Conservation (phyloP, 257 asterid genomes). For the Asclepias syriaca region DNA sequence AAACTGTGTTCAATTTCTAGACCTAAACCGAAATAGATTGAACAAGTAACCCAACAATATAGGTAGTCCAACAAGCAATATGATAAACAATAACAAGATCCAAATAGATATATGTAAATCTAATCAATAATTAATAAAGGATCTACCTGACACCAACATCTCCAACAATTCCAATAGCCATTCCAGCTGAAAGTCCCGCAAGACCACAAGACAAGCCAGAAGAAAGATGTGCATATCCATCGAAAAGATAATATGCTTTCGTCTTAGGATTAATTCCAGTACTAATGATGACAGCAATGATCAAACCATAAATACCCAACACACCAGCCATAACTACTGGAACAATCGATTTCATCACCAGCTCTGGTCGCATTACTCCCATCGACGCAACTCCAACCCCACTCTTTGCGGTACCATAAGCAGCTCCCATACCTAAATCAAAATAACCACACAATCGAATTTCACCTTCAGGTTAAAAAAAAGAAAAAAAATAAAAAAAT, state of each 20-base stretch:
- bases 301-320: constrained; percentile 74
- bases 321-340: constrained; percentile 95
- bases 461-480: no score
- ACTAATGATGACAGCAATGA: constrained; percentile 79
- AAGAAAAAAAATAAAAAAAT: background rate
- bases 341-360: constrained; percentile 80
- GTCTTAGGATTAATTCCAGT: constrained; percentile 85
- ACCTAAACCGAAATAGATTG: background rate
- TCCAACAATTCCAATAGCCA: constrained; percentile 89
- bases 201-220: constrained; percentile 81
- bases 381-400: constrained; percentile 86
- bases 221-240: constrained; percentile 81
- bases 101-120: background rate
- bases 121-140: background rate
- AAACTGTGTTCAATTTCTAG: background rate
- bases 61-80: background rate
- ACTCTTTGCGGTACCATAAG: constrained; percentile 82
- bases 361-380: constrained; percentile 91
- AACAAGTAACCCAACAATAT: background rate
- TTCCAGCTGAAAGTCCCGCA: constrained; percentile 80
- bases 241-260: constrained; percentile 70
- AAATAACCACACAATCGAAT: no score
- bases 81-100: background rate
- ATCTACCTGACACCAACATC: constrained; percentile 86
- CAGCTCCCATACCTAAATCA: constrained; percentile 73